Percentiles rank a stretch among this genome's conserved stretches.
Conservation (phyloP, 1,139 yeast species). For the Arxiozyma slooffiae region DNA sequence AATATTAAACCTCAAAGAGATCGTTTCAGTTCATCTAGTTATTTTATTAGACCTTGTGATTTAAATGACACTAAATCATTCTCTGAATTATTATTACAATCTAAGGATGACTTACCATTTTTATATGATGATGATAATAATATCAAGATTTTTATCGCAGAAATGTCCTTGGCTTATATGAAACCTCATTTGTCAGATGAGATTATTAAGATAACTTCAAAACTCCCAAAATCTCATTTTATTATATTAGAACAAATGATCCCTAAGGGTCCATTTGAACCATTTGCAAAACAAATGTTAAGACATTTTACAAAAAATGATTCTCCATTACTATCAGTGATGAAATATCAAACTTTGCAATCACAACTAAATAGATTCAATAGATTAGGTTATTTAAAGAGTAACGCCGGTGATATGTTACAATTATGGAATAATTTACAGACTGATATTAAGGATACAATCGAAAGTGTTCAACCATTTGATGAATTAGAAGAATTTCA, state of each 20-base stretch:
- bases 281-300: conserved; percentile 69
- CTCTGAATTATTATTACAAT: conserved; percentile 30
- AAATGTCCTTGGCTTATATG: conserved; percentile 79
- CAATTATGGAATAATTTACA: conserved; percentile 46
- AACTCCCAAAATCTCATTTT: conserved; percentile 47
- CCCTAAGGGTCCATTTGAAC: conserved; percentile 53
- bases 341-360: conserved; percentile 41
- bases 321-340: conserved; percentile 62
- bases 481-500: conserved; percentile 83
- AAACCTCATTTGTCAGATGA: conserved; percentile 56
- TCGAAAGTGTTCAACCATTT: conserved; percentile 52
- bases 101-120: conserved; percentile 3
- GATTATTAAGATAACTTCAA: conserved; percentile 43
- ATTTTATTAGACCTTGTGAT: conserved; percentile 64
- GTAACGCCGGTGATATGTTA: conserved; percentile 47
- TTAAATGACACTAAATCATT: conserved; percentile 43
- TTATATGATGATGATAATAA: conserved; percentile 28
- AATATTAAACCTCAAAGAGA: conserved; percentile 13
- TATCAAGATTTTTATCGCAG: conserved; percentile 60
- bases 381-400: conserved; percentile 38
- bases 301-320: conserved; percentile 57
- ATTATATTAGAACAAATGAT: conserved; percentile 61
- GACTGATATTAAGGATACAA: conserved; percentile 34
- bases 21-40: conserved; percentile 38
- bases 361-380: conserved; percentile 46